phyloP scores from a whole-genome alignment of 1,139 yeast species.

The Meyerozyma carpophila region DNA sequence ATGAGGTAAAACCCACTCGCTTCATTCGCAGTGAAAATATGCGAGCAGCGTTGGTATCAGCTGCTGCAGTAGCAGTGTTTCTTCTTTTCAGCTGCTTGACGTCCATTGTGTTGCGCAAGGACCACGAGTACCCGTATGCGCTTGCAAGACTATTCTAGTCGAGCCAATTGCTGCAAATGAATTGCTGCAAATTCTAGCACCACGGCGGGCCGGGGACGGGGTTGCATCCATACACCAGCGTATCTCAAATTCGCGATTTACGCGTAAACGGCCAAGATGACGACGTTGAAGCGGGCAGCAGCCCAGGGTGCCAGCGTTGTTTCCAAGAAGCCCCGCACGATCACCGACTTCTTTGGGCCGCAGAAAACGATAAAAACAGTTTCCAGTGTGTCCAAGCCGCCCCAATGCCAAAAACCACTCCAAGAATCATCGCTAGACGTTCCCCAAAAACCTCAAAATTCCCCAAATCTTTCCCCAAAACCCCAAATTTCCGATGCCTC shows the following conservation, averaged over 20 bases:
- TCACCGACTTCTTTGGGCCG: constrained; percentile 10
- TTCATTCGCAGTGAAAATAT: constrained; percentile 14
- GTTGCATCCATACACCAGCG: neutral
- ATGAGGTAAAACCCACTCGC: constrained; percentile 17
- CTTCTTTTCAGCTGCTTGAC: constrained; percentile 34
- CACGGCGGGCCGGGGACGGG: too few relatives aligned
- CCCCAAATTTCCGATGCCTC: neutral
- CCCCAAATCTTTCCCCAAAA: neutral
- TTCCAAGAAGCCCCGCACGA: constrained; percentile 6
- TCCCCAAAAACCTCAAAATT: neutral
- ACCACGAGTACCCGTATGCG: constrained; percentile 35
- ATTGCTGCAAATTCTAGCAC: neutral
- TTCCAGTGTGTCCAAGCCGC: neutral
- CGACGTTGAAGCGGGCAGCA: neutral
- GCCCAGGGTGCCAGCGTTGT: neutral
- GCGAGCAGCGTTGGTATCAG: constrained; percentile 15
- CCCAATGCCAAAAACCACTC: neutral
- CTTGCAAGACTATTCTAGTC: constrained; percentile 28
- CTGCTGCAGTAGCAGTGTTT: constrained; percentile 18
- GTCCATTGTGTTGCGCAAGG: constrained; percentile 36
- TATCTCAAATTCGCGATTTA: neutral
- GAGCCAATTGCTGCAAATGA: neutral
- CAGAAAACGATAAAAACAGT: constrained; percentile 1
- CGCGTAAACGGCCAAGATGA: neutral
- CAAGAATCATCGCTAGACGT: neutral